Evolutionary conservation across 768 basidiomycete genomes (phyloP).

Genomic region (Serendipita sp.): DNA sequence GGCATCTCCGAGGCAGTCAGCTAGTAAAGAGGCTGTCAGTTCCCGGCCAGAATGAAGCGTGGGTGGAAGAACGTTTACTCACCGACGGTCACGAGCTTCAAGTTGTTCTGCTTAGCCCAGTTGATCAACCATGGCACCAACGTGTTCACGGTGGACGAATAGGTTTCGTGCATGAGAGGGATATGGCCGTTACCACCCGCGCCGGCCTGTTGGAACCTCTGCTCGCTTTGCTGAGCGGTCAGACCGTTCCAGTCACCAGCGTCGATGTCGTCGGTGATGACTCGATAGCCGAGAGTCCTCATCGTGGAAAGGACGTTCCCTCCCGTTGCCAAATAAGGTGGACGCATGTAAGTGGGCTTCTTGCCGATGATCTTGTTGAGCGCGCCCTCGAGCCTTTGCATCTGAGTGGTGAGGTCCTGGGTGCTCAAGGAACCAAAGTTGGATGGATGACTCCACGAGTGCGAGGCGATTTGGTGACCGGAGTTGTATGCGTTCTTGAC

Average conservation of each 20-base stretch:
- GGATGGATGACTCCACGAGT: conserved; percentile 11
- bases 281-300: background rate
- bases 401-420: background rate
- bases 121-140: conserved; percentile 1
- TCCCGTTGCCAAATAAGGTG: background rate
- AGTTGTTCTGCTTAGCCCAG: background rate
- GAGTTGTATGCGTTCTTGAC: conserved; percentile 5
- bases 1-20: background rate
- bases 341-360: background rate
- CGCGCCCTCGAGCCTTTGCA: background rate
- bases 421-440: conserved; percentile 2
- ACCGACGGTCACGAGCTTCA: background rate
- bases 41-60: background rate
- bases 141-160: background rate
- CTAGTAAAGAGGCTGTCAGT: background rate
- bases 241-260: conserved; percentile 3
- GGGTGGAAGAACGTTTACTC: background rate
- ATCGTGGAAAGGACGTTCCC: background rate
- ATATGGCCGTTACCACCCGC: background rate
- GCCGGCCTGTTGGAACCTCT: background rate
- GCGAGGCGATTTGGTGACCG: conserved; percentile 11
- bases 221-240: background rate
- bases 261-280: background rate
- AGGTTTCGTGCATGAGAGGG: background rate
- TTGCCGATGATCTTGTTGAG: conserved; percentile 3